Percentiles rank a stretch among this genome's conserved stretches.
phyloP scores from a whole-genome alignment of 768 basidiomycete species.

The Trametes sanguinea region DNA sequence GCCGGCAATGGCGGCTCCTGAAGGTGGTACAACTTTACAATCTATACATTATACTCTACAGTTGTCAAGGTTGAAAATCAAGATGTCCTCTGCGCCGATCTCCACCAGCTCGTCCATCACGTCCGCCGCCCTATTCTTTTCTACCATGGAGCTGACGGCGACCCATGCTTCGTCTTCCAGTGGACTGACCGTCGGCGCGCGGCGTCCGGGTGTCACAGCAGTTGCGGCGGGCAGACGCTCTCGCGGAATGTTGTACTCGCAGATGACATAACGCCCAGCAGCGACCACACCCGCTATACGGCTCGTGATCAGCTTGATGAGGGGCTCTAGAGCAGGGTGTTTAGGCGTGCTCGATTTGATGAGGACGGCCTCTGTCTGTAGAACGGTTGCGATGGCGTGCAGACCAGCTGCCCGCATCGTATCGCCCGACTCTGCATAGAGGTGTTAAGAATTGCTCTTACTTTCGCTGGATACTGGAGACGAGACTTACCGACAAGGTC shows the following conservation, averaged over 20 bases:
- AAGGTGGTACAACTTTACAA: background rate
- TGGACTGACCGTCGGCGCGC: slow-evolving; percentile 85
- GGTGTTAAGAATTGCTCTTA: background rate
- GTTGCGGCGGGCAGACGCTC: slow-evolving; percentile 61
- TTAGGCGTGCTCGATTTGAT: slow-evolving; percentile 77
- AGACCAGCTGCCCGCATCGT: slow-evolving; percentile 99
- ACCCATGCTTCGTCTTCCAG: slow-evolving; percentile 88
- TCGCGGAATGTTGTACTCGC: slow-evolving; percentile 89
- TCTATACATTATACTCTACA: slow-evolving; percentile 68
- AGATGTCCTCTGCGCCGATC: slow-evolving; percentile 87
- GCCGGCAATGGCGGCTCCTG: too few species aligned
- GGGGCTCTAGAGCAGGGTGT: slow-evolving; percentile 57
- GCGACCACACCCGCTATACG: slow-evolving; percentile 94
- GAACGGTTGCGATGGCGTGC: slow-evolving; percentile 87
- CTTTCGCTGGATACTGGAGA: background rate
- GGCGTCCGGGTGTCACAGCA: slow-evolving; percentile 80
- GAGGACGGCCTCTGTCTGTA: slow-evolving; percentile 87
- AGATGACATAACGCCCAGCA: slow-evolving; percentile 81
- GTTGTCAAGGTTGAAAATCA: slow-evolving; percentile 89
- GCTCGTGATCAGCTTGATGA: slow-evolving; percentile 79
- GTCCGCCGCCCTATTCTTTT: slow-evolving; percentile 74
- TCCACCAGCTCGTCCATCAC: slow-evolving; percentile 87
- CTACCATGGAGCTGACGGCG: slow-evolving; percentile 90
- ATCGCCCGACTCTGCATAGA: slow-evolving; percentile 87
- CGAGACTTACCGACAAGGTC: slow-evolving; percentile 84